Conservation (phyloP, 2,329 filamentous ascomycete genomes). For the Magnaporthiopsis poae region DNA sequence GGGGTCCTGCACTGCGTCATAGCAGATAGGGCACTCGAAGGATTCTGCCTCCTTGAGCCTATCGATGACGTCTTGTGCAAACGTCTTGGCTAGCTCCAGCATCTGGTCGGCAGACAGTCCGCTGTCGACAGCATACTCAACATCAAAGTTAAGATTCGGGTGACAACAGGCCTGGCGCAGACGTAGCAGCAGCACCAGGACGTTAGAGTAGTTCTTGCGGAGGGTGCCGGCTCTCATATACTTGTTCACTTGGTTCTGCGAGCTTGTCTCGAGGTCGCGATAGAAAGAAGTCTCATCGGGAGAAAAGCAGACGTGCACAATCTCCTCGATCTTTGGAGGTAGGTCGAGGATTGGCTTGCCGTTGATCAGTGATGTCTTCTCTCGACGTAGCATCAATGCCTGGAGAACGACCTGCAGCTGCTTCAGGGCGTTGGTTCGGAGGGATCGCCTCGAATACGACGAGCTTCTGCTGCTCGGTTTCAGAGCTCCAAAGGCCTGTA, state of each 20-base stretch:
- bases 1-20: slow-evolving; percentile 64
- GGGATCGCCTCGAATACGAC: slow-evolving; percentile 28
- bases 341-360: slow-evolving; percentile 65
- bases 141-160: slow-evolving; percentile 54
- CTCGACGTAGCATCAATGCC: slow-evolving; percentile 71
- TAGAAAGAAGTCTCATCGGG: slow-evolving; percentile 59
- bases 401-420: slow-evolving; percentile 67
- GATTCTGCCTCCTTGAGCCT: slow-evolving; percentile 50
- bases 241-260: slow-evolving; percentile 64
- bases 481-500: slow-evolving; percentile 31
- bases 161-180: slow-evolving; percentile 76
- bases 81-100: slow-evolving; percentile 38
- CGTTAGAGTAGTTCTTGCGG: slow-evolving; percentile 64
- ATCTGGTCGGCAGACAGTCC: slow-evolving; percentile 36
- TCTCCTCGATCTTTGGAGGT: slow-evolving; percentile 53
- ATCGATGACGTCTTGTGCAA: slow-evolving; percentile 52
- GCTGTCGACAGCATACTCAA: slow-evolving; percentile 29
- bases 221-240: slow-evolving; percentile 62
- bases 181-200: slow-evolving; percentile 68
- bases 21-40: slow-evolving; percentile 76
- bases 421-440: slow-evolving; percentile 53
- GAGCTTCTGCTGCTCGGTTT: slow-evolving; percentile 16
- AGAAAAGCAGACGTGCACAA: slow-evolving; percentile 55
- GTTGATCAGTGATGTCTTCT: slow-evolving; percentile 69
- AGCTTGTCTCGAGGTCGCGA: slow-evolving; percentile 52